phyloP scores from a whole-genome alignment of 2,329 filamentous ascomycete species.

The Orbilia quercus region DNA sequence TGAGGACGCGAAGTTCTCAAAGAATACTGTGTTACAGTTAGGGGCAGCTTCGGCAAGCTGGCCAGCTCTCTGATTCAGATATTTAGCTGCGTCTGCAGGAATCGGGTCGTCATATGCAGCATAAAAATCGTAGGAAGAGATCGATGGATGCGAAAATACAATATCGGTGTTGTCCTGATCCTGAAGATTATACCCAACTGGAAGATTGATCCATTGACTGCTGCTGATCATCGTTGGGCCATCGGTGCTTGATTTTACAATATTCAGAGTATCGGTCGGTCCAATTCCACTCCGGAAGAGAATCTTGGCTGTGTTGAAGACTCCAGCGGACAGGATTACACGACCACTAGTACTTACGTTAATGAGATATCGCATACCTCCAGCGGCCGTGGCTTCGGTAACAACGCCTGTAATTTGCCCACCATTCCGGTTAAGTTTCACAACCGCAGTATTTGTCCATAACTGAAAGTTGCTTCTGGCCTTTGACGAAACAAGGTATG shows the following conservation, averaged over 20 bases:
- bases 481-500: conserved; percentile 74
- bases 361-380: conserved; percentile 71
- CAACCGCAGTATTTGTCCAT: conserved; percentile 74
- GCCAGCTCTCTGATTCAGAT: conserved; percentile 66
- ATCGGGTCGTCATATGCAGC: conserved; percentile 69
- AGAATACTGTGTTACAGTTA: conserved; percentile 59
- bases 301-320: conserved; percentile 77
- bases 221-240: conserved; percentile 68
- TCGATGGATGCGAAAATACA: conserved; percentile 67
- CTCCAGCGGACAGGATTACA: conserved; percentile 75
- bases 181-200: conserved; percentile 71
- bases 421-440: conserved; percentile 73
- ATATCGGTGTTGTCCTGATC: conserved; percentile 72
- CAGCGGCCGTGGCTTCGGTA: conserved; percentile 68
- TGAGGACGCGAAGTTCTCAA: conserved; percentile 61
- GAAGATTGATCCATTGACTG: conserved; percentile 70
- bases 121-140: conserved; percentile 75
- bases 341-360: conserved; percentile 71
- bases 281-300: conserved; percentile 77
- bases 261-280: conserved; percentile 66
- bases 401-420: conserved; percentile 75
- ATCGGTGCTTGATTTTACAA: conserved; percentile 68
- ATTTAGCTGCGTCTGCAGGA: conserved; percentile 65
- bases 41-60: conserved; percentile 68
- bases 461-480: conserved; percentile 74